Evolutionary conservation across 805 yeast species (phyloP), one percentile per base, ranked within the genome.

Genomic region (Candida tammaniensis): DNA sequence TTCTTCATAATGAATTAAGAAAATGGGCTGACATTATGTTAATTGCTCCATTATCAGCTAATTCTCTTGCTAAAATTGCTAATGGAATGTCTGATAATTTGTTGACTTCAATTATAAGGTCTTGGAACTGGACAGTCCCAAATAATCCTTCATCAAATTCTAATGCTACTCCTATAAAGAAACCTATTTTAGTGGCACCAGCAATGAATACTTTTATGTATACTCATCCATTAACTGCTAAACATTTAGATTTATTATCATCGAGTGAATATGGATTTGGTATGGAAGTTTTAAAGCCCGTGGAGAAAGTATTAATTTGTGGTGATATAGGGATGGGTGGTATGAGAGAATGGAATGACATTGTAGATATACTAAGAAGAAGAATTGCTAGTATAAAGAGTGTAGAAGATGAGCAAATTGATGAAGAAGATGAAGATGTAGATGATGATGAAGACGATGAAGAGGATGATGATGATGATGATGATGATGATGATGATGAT

Each of bases 291-390:
- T 54, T 68, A 43, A 66, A 65, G 39, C 74, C 74, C 11, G 72
- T 68, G 7, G 74, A 68, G 35, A 68, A 68, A 44, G 70, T 68
- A 1, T 55, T 68, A 40, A 65, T 68, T 6, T 68, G 74, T 51
- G 74, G 74, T 5, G 74, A 68, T 42, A 68, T 68, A 30, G 74
- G 74, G 1, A 67, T 68, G 72, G 74, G 74, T 4, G 74, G 74
- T 6, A 68, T 68, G 74, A 49, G 72, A 33, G 74, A 68, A 49
- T 68, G 74, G 74, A 53, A 47, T 40, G 74, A 68, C 21, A 50
- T 67, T 17, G 74, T 68, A 16, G 72, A 68, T 38, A 64, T 62
- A 12, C 46, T 68, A 33, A 52, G 70, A 33, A 54, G 65, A 27
- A 54, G 58, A 33, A 59, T 66, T 29, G 48, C 42, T 27, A 36